Evolutionary conservation across 108 stramenopile species (phyloP).

Genomic region (Bacterosira constricta): DNA sequence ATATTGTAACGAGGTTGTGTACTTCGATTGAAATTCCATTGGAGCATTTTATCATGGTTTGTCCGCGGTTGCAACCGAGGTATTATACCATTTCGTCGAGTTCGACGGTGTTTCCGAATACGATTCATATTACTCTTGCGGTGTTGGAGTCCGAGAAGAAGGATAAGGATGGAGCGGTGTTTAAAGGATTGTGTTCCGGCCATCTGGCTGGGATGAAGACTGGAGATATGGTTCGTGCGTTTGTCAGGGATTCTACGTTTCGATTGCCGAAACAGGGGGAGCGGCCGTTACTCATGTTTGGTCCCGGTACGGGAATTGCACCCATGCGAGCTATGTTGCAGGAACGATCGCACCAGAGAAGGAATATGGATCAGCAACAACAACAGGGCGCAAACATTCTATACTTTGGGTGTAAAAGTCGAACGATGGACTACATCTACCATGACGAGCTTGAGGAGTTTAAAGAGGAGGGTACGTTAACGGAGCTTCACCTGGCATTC

Average conservation of each 20-base stretch:
- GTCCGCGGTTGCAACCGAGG: slow-evolving; percentile 91
- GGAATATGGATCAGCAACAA: slow-evolving; percentile 13
- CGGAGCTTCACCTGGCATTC: slow-evolving; percentile 86
- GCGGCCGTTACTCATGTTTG: slow-evolving; percentile 92
- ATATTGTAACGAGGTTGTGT: slow-evolving; percentile 68
- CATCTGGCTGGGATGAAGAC: slow-evolving; percentile 60
- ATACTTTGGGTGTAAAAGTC: slow-evolving; percentile 96
- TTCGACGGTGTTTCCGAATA: slow-evolving; percentile 76
- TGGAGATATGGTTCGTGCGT: slow-evolving; percentile 68
- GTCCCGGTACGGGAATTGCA: slow-evolving; percentile 98
- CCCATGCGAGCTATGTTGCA: slow-evolving; percentile 96
- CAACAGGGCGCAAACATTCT: slow-evolving; percentile 72
- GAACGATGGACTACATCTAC: slow-evolving; percentile 91
- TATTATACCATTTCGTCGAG: slow-evolving; percentile 97
- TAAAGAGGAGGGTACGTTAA: slow-evolving; percentile 66
- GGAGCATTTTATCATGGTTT: slow-evolving; percentile 85
- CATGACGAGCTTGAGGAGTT: slow-evolving; percentile 82
- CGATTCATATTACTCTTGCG: slow-evolving; percentile 93
- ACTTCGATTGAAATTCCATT: slow-evolving; percentile 83
- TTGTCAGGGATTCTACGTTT: slow-evolving; percentile 91
- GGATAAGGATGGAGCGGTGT: slow-evolving; percentile 52
- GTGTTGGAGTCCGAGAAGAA: slow-evolving; percentile 65
- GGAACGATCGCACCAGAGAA: slow-evolving; percentile 71
- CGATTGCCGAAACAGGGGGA: slow-evolving; percentile 66
- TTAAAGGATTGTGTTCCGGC: slow-evolving; percentile 89